Evolutionary conservation across 441 rosid species (phyloP).

Genomic region (Gossypium gossypioides): DNA sequence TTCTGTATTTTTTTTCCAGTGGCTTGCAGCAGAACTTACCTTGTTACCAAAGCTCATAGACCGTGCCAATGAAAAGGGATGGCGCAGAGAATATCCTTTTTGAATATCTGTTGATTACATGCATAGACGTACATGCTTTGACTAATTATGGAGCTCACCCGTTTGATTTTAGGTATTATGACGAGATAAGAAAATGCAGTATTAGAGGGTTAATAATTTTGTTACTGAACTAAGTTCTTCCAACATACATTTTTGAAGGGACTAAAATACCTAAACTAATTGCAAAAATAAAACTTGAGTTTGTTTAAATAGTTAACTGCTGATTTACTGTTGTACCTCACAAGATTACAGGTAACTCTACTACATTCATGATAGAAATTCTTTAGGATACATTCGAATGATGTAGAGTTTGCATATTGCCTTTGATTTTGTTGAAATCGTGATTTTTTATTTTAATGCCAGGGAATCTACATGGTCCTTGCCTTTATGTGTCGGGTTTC

Average conservation of each 20-base stretch:
- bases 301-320: background rate
- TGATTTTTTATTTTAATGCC: background rate
- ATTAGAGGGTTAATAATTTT: background rate
- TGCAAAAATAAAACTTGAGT: background rate
- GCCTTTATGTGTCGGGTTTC: background rate
- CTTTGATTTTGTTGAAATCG: background rate
- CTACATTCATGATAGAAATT: background rate
- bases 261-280: background rate
- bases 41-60: conserved; percentile 51
- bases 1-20: conserved; percentile 30
- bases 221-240: background rate
- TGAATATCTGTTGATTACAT: conserved; percentile 2
- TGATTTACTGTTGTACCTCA: background rate
- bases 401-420: background rate
- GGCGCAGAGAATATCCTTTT: conserved; percentile 95
- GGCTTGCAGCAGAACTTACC: conserved; percentile 58
- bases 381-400: background rate
- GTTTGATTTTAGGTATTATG: background rate
- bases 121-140: background rate
- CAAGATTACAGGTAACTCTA: background rate
- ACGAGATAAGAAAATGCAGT: background rate
- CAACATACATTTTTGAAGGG: background rate
- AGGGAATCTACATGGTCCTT: background rate
- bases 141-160: background rate
- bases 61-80: conserved; percentile 83